Evolutionary conservation across 2,329 filamentous ascomycete genomes (phyloP), one percentile per base, ranked within the genome.

Genomic region (Bretziella fagacearum): DNA sequence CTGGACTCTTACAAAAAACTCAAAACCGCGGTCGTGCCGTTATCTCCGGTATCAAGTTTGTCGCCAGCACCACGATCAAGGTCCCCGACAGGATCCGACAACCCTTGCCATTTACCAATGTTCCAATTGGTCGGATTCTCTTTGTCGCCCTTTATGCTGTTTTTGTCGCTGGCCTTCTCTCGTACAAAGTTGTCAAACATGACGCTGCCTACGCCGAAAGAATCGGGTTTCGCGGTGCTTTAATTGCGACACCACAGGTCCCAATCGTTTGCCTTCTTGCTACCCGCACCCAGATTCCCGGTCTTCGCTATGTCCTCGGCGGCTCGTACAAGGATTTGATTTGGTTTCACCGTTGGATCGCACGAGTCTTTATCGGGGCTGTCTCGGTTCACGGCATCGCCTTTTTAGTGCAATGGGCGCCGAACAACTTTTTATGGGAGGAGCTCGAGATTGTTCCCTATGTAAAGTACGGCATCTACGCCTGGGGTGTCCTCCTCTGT

Each of bases 311-410:
- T 26, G 32, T 84, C 18, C 67, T 71, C 4, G 79, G 79, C 6
- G 68, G 70, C 8, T 76, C 77, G 50, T 75, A 83, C 56, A 79
- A 84, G 60, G 69, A 76, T 6, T 63, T 84, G 48, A 83, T 81
- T 57, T 84, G 79, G 79, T 60, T 83, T 46, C 80, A 84, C 55
- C 70, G 80, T 51, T 84, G 80, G 79, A 72, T 78, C 7, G 76
- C 75, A 2, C 70, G 80, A 49, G 79, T 76, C 48, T 73, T 84
- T 62, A 70, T 84, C 27, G 63, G 81, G 10, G 81, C 76, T 0
- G 74, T 73, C 1, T 77, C 77, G 1, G 68, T 83, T 3, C 80
- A 84, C 54, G 78, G 80, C 51, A 79, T 74, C 53, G 74, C 79
- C 57, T 84, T 82, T 58, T 77, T 77, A 60, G 63, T 64, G 1